Evolutionary conservation across 1,284 basidiomycete genomes (phyloP).

Genomic region (Xerocomus cyaneibrunnescens): DNA sequence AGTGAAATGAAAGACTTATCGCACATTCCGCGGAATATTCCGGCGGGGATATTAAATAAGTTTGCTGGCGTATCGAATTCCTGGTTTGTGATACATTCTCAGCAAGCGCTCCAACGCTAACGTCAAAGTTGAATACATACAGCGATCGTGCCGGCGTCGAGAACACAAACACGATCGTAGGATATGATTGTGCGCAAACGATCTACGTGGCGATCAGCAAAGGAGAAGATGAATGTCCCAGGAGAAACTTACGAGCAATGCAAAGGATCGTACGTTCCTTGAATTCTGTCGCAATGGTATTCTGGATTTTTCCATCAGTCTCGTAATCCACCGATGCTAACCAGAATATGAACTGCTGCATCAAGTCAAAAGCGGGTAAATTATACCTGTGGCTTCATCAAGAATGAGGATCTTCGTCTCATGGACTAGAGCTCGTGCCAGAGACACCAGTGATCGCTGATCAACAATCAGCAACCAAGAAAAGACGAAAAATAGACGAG

Average conservation of each 20-base stretch:
- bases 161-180: constrained; percentile 75
- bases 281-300: constrained; percentile 85
- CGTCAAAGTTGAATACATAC: constrained; percentile 31
- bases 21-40: constrained; percentile 77
- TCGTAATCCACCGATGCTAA: constrained; percentile 77
- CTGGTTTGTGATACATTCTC: constrained; percentile 11
- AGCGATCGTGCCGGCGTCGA: constrained; percentile 67
- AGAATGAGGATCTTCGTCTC: constrained; percentile 75
- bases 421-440: constrained; percentile 81
- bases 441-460: constrained; percentile 75
- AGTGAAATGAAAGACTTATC: constrained; percentile 65
- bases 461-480: not conserved
- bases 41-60: constrained; percentile 53
- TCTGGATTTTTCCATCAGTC: constrained; percentile 83
- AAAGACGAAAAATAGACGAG: not conserved
- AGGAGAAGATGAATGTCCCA: not conserved
- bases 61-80: constrained; percentile 73
- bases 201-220: constrained; percentile 41
- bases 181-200: constrained; percentile 74
- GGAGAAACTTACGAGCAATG: constrained; percentile 61
- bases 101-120: not conserved
- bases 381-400: constrained; percentile 67
- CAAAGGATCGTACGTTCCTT: constrained; percentile 76
- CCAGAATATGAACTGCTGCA: constrained; percentile 4
- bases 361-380: not conserved